These are phyloP conservation scores for Tylopilus sp. DNA, from an alignment of 768 basidiomycete genomes.

Conservation along the genomic window DNA sequence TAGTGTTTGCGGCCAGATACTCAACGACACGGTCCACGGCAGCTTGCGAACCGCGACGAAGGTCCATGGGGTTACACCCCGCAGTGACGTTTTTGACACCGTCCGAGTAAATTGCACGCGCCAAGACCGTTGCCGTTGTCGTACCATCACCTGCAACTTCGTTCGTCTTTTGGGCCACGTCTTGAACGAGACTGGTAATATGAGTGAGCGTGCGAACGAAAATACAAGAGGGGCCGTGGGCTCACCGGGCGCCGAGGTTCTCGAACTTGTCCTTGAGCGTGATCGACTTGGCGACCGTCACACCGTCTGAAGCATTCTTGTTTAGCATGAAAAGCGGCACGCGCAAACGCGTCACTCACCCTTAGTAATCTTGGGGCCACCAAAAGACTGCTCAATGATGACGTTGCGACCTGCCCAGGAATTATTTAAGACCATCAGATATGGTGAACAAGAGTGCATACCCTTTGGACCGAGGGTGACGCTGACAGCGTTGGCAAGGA, in stretches of 20 bases:
- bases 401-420: slow-evolving; percentile 77
- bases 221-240: neutral
- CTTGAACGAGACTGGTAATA: too few species aligned
- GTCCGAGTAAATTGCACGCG: too few species aligned
- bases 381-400: slow-evolving; percentile 28
- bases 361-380: slow-evolving; percentile 69
- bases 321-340: slow-evolving; percentile 1
- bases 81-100: too few species aligned
- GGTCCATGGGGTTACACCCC: too few species aligned
- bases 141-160: too few species aligned
- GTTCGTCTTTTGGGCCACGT: too few species aligned
- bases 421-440: slow-evolving; percentile 7
- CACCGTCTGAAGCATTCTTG: slow-evolving; percentile 68
- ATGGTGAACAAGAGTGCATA: neutral
- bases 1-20: too few species aligned
- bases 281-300: slow-evolving; percentile 96
- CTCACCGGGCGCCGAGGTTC: slow-evolving; percentile 95
- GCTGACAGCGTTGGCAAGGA: slow-evolving; percentile 94
- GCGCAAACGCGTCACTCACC: slow-evolving; percentile 42
- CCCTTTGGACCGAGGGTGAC: slow-evolving; percentile 98
- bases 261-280: slow-evolving; percentile 96
- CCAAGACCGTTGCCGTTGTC: too few species aligned
- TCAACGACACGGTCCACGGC: too few species aligned
- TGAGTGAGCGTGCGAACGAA: too few species aligned
- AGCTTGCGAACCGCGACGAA: too few species aligned